These are phyloP conservation scores for Bryum argenteum DNA, from an alignment of 225 moss, liverwort and hornwort genomes.

Conservation along the genomic window DNA sequence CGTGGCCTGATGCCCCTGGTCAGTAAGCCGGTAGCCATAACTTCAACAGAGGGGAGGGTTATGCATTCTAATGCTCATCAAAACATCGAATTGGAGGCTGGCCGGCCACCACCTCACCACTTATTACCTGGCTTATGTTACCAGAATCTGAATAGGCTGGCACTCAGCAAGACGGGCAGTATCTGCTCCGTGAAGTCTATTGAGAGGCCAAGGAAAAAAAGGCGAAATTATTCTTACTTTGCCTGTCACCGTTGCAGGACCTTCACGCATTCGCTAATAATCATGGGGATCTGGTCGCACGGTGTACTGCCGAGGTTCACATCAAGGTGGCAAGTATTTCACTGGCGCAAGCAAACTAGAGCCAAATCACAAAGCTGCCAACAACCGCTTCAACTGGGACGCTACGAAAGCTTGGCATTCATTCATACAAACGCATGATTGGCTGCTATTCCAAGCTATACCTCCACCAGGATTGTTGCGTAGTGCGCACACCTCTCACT, in stretches of 20 bases:
- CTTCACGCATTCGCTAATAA: background rate
- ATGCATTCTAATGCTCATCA: too few relatives aligned
- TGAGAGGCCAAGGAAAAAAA: background rate
- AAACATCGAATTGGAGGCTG: too few relatives aligned
- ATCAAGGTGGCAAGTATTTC: background rate
- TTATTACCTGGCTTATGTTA: too few relatives aligned
- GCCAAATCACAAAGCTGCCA: background rate
- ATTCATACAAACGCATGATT: background rate
- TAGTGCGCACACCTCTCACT: background rate
- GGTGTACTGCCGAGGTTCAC: background rate
- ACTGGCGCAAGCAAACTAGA: background rate
- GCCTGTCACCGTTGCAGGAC: conserved; percentile 3
- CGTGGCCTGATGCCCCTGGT: too few relatives aligned
- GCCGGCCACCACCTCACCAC: too few relatives aligned
- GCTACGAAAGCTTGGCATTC: background rate
- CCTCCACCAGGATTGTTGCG: background rate
- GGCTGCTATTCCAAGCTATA: background rate
- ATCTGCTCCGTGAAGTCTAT: background rate
- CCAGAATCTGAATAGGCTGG: background rate
- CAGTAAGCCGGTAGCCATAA: too few relatives aligned
- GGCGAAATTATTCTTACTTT: background rate
- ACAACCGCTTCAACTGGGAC: conserved; percentile 1
- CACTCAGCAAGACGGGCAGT: background rate
- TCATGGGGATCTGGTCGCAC: background rate
- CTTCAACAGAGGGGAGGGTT: too few relatives aligned